Conservation (phyloP, 768 basidiomycete genomes). For the Termitomyces sp. region DNA sequence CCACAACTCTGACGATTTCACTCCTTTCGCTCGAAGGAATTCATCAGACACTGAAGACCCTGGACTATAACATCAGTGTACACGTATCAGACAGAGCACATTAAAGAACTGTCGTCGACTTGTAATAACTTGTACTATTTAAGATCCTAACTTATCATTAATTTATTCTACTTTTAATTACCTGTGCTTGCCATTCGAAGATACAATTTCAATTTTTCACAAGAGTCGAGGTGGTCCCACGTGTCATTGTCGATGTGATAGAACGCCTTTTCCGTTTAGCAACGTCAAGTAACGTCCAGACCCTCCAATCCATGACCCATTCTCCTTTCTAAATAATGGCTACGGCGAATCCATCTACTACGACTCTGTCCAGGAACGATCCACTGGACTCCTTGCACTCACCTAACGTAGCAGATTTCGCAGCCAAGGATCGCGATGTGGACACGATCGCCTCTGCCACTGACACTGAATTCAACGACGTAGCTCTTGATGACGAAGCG, state of each 20-base stretch:
- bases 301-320: constrained; percentile 11
- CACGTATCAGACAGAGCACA: not conserved
- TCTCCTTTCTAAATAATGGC: constrained; percentile 15
- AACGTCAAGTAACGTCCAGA: constrained; percentile 6
- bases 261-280: constrained; percentile 8
- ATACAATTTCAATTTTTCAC: not conserved
- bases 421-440: constrained; percentile 32
- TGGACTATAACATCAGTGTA: constrained; percentile 18
- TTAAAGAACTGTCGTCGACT: not conserved
- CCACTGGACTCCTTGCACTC: constrained; percentile 49
- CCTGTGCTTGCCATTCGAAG: too few species aligned
- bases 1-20: constrained; percentile 17
- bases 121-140: not conserved
- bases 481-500: constrained; percentile 48
- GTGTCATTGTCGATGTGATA: constrained; percentile 8
- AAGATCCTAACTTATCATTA: constrained; percentile 7
- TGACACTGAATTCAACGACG: constrained; percentile 64
- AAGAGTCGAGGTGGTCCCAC: constrained; percentile 2
- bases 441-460: constrained; percentile 24
- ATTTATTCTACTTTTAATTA: constrained; percentile 1
- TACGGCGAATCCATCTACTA: constrained; percentile 11
- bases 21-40: constrained; percentile 17
- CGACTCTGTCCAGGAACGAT: constrained; percentile 11
- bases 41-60: constrained; percentile 33
- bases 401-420: constrained; percentile 33